Evolutionary conservation across 2,329 filamentous ascomycete species (phyloP).

Genomic region (Aureobasidium namibiae): DNA sequence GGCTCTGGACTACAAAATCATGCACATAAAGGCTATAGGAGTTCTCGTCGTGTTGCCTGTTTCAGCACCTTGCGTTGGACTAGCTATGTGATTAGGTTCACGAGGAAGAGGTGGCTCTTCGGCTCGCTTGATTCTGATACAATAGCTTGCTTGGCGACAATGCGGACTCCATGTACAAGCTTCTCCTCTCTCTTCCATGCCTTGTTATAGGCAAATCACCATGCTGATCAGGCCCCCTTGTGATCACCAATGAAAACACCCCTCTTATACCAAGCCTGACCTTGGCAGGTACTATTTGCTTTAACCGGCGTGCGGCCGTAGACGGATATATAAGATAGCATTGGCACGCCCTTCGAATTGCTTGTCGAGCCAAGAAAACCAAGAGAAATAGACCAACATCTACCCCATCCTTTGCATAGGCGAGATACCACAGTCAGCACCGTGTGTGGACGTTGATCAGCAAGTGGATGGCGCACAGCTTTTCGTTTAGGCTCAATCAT

Average conservation of each 20-base stretch:
- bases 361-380: constrained; percentile 7
- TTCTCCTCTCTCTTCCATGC: background rate
- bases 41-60: background rate
- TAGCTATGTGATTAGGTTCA: background rate
- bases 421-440: background rate
- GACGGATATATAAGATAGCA: background rate
- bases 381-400: background rate
- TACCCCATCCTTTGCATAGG: background rate
- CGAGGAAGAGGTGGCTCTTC: background rate
- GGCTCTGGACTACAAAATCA: background rate
- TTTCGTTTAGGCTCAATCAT: constrained; percentile 1
- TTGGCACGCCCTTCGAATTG: background rate
- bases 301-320: constrained; percentile 2
- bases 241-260: background rate
- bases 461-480: background rate
- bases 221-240: background rate
- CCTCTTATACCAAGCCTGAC: background rate
- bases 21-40: background rate
- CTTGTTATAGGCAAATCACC: background rate
- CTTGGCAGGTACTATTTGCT: constrained; percentile 1
- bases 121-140: background rate
- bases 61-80: background rate
- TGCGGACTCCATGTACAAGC: background rate
- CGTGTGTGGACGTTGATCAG: background rate
- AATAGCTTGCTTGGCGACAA: constrained; percentile 1